Base-by-base conservation (phyloP, 2,329 filamentous ascomycete species). In the Xylaria sp. region DNA sequence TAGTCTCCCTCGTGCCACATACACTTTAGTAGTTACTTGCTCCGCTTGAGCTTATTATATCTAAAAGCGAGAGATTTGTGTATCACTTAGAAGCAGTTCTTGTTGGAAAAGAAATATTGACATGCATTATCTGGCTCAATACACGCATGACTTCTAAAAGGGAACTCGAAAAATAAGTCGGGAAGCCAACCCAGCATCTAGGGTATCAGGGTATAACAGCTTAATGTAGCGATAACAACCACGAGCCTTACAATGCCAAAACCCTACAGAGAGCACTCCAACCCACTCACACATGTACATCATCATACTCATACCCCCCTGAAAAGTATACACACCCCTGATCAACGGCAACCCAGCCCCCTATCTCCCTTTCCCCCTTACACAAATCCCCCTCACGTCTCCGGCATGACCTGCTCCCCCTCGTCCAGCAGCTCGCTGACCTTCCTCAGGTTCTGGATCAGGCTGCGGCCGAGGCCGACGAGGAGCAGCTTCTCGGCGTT, bases 401-500 rank as follows among this genome's bases (percentile, higher is more conserved):
- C 90, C 43, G 85, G 85, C 82, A 95, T 89, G 62, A 96, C 77
- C 72, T 94, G 89, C 78, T 99, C 94, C 1, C 91, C 92, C 72
- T 99, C 94, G 73, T 99, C 93, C 68, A 99, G 74, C 72, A 97
- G 79, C 62, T 91, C 89, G 59, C 90, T 90, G 48, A 99, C 90
- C 72, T 88, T 90, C 69, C 88, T 87, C 71, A 97, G 66, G 72
- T 97, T 92, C 60, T 82, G 83, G 65, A 97, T 87, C 83, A 97
- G 87, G 66, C 88, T 90, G 68, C 85, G 84, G 40, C 93, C 95
- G 67, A 96, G 86, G 2, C 91, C 92, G 13, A 96, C 90, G 26
- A 99, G 81, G 65, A 99, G 74, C 69, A 99, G 71, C 76, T 97
- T 99, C 85, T 99, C 94, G 18, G 94, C 94, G 71, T 99, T 97